These are phyloP conservation scores for Claviceps arundinis DNA, from an alignment of 2,329 filamentous ascomycete genomes.

Conservation along the genomic window DNA sequence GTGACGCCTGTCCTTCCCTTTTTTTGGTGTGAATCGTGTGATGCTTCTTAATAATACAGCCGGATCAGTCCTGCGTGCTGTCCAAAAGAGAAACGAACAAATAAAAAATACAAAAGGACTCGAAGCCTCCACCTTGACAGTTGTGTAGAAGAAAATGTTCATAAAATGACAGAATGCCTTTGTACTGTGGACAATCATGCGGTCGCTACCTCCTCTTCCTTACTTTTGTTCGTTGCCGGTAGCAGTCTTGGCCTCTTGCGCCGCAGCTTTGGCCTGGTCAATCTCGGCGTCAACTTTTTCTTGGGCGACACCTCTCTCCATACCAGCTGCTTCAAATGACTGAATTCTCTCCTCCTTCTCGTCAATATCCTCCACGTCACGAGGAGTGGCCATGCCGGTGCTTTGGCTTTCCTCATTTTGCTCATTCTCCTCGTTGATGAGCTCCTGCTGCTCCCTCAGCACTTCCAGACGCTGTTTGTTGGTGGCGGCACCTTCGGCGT, in stretches of 20 bases:
- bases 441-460: conserved; percentile 92
- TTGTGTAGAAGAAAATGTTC: conserved; percentile 12
- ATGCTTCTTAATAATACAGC: conserved; percentile 1
- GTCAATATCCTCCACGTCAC: conserved; percentile 85
- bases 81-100: conserved; percentile 1
- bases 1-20: neutral
- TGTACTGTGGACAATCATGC: neutral
- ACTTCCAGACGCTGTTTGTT: conserved; percentile 99
- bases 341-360: conserved; percentile 68
- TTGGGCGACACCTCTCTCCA: conserved; percentile 33
- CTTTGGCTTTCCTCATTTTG: conserved; percentile 74
- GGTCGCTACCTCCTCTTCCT: no score
- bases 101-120: neutral
- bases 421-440: conserved; percentile 93
- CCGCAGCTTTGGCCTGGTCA: conserved; percentile 25
- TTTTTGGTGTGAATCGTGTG: neutral
- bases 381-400: conserved; percentile 59
- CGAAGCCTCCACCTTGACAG: conserved; percentile 1
- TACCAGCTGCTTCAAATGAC: conserved; percentile 34
- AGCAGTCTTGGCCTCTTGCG: conserved; percentile 14
- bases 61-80: neutral
- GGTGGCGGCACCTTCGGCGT: conserved; percentile 87
- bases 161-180: conserved; percentile 10
- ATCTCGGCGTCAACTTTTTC: conserved; percentile 44
- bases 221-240: conserved; percentile 1